Percentiles rank a stretch among this genome's conserved stretches.
These are phyloP conservation scores for Nannochloris sp. DNA, from an alignment of 139 green algal genomes.

Conservation along the genomic window DNA sequence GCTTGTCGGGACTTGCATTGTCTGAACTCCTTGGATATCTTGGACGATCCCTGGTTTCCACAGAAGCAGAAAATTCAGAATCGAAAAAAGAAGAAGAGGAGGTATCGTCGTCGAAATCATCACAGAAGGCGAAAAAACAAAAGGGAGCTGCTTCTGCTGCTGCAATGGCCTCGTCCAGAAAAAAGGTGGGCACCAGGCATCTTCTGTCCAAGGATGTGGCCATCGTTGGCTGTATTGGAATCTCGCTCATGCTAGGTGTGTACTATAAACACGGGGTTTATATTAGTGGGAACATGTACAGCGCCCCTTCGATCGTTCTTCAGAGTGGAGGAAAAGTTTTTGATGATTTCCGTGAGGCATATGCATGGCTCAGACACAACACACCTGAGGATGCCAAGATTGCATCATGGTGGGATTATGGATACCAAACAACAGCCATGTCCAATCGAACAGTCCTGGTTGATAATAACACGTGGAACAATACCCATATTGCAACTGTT, in stretches of 20 bases:
- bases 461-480: constrained; percentile 98
- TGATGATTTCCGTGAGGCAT: constrained; percentile 85
- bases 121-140: neutral
- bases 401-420: constrained; percentile 84
- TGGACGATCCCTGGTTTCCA: constrained; percentile 2
- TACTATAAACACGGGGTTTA: constrained; percentile 78
- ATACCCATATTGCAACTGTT: constrained; percentile 89
- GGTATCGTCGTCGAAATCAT: neutral
- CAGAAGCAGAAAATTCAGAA: neutral
- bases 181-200: neutral
- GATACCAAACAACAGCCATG: constrained; percentile 92
- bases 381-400: constrained; percentile 66
- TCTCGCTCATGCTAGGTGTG: constrained; percentile 4
- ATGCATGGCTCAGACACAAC: constrained; percentile 80
- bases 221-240: neutral
- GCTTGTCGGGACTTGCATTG: constrained; percentile 74
- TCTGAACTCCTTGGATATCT: constrained; percentile 44
- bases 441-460: constrained; percentile 84
- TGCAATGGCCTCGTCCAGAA: neutral
- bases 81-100: neutral
- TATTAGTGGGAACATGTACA: constrained; percentile 83
- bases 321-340: constrained; percentile 56
- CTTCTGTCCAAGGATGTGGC: constrained; percentile 40
- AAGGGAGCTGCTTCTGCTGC: neutral
- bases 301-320: constrained; percentile 86